Conservation (phyloP, 192 early-diverging fungal genomes). For the Entomortierella lignicola region DNA sequence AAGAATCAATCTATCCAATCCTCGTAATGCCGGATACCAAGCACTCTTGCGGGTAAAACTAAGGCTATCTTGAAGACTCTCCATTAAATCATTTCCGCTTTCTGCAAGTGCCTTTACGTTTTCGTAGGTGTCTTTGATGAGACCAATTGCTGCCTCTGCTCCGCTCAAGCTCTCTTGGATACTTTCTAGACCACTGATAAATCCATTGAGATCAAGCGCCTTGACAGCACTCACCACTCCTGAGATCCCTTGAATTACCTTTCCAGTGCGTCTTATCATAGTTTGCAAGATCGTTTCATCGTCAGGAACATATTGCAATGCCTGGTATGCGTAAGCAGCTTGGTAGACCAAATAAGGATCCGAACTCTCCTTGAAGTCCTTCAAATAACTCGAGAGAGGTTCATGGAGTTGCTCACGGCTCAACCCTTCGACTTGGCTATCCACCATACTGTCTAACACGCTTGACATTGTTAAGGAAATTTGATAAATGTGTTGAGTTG, state of each 20-base stretch:
- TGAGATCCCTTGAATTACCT: too few species aligned
- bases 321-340: not conserved
- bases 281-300: conserved; percentile 1
- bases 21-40: not conserved
- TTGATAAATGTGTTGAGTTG: not conserved
- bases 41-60: not conserved
- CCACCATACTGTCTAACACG: not conserved
- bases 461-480: not conserved
- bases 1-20: not conserved
- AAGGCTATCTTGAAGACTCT: not conserved
- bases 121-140: too few species aligned
- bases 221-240: too few species aligned
- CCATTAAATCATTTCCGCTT: not conserved
- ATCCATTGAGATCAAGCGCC: too few species aligned
- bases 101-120: too few species aligned
- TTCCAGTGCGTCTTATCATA: not conserved
- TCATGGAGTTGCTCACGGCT: not conserved
- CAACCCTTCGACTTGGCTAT: not conserved
- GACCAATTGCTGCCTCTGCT: too few species aligned
- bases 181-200: too few species aligned
- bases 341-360: conserved; percentile 4
- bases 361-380: not conserved
- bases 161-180: too few species aligned
- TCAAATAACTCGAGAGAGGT: not conserved
- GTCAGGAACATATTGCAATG: not conserved